Evolutionary conservation across 345 rosid genomes (phyloP).

Genomic region (Moringa oleifera): DNA sequence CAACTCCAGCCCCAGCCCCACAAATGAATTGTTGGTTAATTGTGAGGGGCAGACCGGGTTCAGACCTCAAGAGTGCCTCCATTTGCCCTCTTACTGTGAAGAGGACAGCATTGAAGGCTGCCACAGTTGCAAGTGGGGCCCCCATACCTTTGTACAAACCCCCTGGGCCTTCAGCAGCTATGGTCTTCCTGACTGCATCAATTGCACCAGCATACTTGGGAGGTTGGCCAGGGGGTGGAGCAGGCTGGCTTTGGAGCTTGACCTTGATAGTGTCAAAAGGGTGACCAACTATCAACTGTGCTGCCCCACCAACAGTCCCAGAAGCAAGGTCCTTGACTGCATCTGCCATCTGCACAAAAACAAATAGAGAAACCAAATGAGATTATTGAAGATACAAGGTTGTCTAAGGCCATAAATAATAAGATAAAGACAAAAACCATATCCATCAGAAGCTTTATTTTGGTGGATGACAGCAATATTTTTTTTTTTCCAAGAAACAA

Average conservation of each 20-base stretch:
- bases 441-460: too few relatives aligned
- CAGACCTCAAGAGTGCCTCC: conserved; percentile 79
- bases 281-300: conserved; percentile 82
- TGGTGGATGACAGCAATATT: too few relatives aligned
- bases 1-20: conserved; percentile 93
- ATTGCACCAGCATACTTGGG: conserved; percentile 73
- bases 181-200: conserved; percentile 81
- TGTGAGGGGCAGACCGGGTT: conserved; percentile 73
- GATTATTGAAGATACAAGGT: too few relatives aligned
- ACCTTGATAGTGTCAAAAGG: conserved; percentile 99
- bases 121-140: conserved; percentile 97
- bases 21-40: conserved; percentile 71
- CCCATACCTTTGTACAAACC: conserved; percentile 99
- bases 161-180: conserved; percentile 87
- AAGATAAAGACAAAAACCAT: too few relatives aligned
- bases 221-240: conserved; percentile 73
- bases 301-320: conserved; percentile 96
- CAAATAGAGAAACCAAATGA: not conserved
- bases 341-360: conserved; percentile 69
- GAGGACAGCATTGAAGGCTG: conserved; percentile 92
- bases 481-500: too few relatives aligned
- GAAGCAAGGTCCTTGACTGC: conserved; percentile 79
- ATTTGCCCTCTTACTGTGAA: conserved; percentile 93
- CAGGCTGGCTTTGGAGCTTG: conserved; percentile 97
- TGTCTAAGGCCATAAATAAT: too few relatives aligned